Base-by-base conservation (phyloP, 164 flowering plant species). In the Chimonanthus salicifolius region DNA sequence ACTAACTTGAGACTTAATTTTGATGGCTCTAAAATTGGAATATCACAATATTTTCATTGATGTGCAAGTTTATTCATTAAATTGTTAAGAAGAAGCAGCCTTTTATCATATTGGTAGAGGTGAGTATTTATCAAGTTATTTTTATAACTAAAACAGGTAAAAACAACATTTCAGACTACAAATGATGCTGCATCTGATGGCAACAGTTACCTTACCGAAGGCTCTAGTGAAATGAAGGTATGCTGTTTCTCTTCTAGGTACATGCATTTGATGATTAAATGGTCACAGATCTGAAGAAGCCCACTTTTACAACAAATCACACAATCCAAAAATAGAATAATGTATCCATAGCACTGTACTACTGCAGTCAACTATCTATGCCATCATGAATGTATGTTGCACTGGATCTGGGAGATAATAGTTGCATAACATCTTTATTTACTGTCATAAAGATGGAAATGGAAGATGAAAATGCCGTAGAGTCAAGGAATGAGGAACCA, bases 111-210 rank as follows among this genome's bases (percentile, higher is more conserved):
- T 33, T 33, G 33, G 33, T 33, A 33, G 33, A 33, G 33, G 33
- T 33, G 33, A 33, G 33, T 62, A 62, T 62, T 62, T 16, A 62
- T 7, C 20, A 33, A 6, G 43, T 65, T 48, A 58, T 2, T 51
- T 66, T 13, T 45, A 15, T 43, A 67, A 65, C 16, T 11, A 18
- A 4, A 71, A 63, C 74, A 76, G 78, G 54, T 47, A 10, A 64
- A 66, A 66, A 21, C 67, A 21, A 46, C 18, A 49, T 33, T 33
- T 33, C 33, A 33, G 33, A 33, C 60, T 54, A 16, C 11, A 15
- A 65, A 65, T 3, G 3, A 65, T 65, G 48, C 44, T 44, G 11
- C 68, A 65, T 65, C 48, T 65, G 48, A 65, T 10, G 68, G 48
- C 47, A 15, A 65, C 47, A 65, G 45, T 43, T 66, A 48, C 7